Percentiles rank a stretch among this genome's conserved stretches.
Conservation (phyloP, 2,329 filamentous ascomycete species). For the Drechslerella coelobrocha region DNA sequence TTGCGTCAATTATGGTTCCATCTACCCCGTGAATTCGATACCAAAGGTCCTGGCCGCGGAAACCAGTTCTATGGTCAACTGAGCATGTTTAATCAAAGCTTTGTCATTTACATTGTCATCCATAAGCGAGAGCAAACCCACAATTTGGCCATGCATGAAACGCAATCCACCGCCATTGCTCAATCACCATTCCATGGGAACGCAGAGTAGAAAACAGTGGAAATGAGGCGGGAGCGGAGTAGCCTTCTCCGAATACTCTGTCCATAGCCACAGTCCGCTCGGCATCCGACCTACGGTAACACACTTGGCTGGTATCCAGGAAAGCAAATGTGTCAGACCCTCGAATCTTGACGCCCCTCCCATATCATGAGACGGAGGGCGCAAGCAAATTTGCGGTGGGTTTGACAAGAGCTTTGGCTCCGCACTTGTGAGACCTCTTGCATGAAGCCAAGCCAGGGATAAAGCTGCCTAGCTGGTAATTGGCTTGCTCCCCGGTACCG, state of each 20-base stretch:
- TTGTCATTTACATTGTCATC: background rate
- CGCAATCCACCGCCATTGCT: constrained; percentile 1
- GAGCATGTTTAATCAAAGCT: background rate
- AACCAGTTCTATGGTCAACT: no score
- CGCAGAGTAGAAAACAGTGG: constrained; percentile 28
- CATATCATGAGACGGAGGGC: background rate
- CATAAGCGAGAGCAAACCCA: background rate
- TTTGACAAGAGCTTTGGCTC: no score
- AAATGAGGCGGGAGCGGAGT: constrained; percentile 41
- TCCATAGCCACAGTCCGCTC: constrained; percentile 11
- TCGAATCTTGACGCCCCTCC: background rate
- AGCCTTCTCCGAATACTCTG: constrained; percentile 18
- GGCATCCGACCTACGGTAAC: constrained; percentile 19
- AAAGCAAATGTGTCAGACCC: constrained; percentile 24
- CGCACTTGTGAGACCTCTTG: no score
- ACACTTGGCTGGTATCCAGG: constrained; percentile 23
- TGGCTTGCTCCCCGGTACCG: no score
- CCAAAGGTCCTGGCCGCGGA: no score
- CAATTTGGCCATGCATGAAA: background rate
- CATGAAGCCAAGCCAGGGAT: no score
- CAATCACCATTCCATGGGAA: constrained; percentile 45
- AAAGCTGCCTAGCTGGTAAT: no score
- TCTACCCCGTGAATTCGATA: background rate
- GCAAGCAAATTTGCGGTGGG: no score
- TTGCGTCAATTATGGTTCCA: no score